Base-by-base conservation (phyloP, 1,284 basidiomycete species). In the Puccinia triticina region DNA sequence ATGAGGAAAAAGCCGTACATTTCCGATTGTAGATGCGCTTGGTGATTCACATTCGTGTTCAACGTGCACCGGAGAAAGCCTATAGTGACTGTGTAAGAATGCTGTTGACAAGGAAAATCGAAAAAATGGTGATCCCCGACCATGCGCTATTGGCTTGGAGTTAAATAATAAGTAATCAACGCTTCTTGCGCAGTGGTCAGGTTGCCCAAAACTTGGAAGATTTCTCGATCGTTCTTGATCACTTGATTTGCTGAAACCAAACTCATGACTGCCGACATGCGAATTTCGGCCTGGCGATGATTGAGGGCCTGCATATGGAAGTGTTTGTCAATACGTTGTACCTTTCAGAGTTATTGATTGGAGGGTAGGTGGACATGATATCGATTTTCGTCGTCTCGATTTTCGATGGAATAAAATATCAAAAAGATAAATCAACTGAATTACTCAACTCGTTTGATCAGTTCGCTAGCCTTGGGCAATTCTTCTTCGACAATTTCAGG, bases 401-500 rank as follows among this genome's bases (percentile, higher is more conserved):
- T 69, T n/a, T 12, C 16, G 4, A 14, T 43, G 23, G 32, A 26
- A 43, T 43, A 29, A 66, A 16, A 34, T 61, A 21, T 66, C 3
- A 34, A 55, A 78, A 7, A 55, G 16, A 34, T 0, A 69, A 53
- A 34, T 21, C 21, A 23, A 16, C 48, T 53, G 29, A 53, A 73
- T 21, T 23, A 82, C 79, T 82, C 72, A 82, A 85, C 84, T 75
- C 77, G 32, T 48, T 80, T 77, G 48, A 85, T 77, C n/a, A 85
- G 59, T 26, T 72, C 82, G 48, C 77, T 73, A 21, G 74, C 64
- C 48, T 77, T 79, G 18, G 79, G 80, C 11, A 85, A 37, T 48
- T 84, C 84, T 50, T 85, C 84, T 77, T 84, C 84, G 21, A 85
- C 75, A 14, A 84, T 83, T 73, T 84, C 82, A 29, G 61, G 48